Evolutionary conservation across 2,329 filamentous ascomycete genomes (phyloP), one percentile per base, ranked within the genome.

Genomic region (Trichoderma guizhouense): DNA sequence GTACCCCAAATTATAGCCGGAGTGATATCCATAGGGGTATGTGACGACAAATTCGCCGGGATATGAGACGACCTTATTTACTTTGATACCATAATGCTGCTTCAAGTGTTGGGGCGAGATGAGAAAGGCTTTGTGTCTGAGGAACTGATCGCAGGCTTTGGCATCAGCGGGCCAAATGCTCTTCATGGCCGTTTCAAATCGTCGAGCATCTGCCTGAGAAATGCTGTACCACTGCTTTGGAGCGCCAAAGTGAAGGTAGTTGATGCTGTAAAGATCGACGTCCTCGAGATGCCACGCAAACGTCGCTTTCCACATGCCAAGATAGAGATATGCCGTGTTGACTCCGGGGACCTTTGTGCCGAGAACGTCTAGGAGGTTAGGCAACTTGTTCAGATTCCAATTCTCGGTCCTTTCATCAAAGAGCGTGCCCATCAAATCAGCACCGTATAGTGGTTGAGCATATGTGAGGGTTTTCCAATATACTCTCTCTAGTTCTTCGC

Each of bases 171-270:
- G 94, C 95, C 95, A 99, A 72, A 97, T 93, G 79, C 87, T 94
- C 83, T 92, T 95, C 96, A 99, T 99, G 55, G 94, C 95, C 47
- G 91, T 90, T 82, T 99, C 96, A 77, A 99, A 99, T 18, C 92
- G 91, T 65, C 94, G 90, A 15, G 95, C 94, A 80, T 99, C 96
- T 75, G 93, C 93, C 81, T 98, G 97, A 0, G 95, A 97, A 75
- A 99, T 98, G 82, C 95, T 98, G 83, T 99, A 99, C 96, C 96
- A 99, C 81, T 99, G 96, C 83, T 99, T 99, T 0, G 96, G 96
- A 1, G 96, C 96, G 69, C 96, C 96, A 80, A 99, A 99, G 79
- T 99, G 96, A 72, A 99, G 94, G 81, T 98, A 99, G 84, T 99
- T 99, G 87, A 99, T 99, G 81, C 95, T 98, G 89, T 99, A 99